These are phyloP conservation scores for Ganoderma multipileum DNA, from an alignment of 1,284 basidiomycete genomes.

Conservation along the genomic window DNA sequence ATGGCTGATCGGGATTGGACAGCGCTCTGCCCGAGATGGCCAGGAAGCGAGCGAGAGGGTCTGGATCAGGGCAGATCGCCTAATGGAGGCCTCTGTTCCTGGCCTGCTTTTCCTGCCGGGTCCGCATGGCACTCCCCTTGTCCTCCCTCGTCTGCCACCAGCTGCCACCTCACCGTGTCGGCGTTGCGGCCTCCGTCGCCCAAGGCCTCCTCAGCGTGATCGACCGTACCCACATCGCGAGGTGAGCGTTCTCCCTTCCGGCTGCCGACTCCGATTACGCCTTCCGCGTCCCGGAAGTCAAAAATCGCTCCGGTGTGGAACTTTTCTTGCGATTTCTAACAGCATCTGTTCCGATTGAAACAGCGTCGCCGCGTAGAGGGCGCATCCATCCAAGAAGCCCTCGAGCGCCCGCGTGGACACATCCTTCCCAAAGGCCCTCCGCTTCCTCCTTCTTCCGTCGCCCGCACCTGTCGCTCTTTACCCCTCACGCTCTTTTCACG, in stretches of 20 bases:
- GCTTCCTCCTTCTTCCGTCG: slow-evolving; percentile 15
- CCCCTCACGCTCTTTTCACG: slow-evolving; percentile 31
- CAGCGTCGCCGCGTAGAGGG: slow-evolving; percentile 18
- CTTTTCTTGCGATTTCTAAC: slow-evolving; percentile 17
- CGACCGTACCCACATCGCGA: not conserved
- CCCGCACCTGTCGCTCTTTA: slow-evolving; percentile 30
- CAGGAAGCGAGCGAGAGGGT: not conserved
- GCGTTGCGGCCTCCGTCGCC: not conserved
- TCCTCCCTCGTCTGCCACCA: slow-evolving; percentile 18
- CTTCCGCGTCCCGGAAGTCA: not conserved
- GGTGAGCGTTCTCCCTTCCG: not conserved
- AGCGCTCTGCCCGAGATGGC: not conserved
- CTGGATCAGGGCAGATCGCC: slow-evolving; percentile 22
- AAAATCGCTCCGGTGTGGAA: not conserved
- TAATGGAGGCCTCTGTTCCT: slow-evolving; percentile 6
- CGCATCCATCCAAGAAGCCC: slow-evolving; percentile 13
- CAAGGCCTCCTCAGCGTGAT: slow-evolving; percentile 9
- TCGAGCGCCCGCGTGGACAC: slow-evolving; percentile 18
- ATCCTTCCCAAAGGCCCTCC: slow-evolving; percentile 9
- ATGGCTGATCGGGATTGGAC: slow-evolving; percentile 9
- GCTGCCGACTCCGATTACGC: not conserved
- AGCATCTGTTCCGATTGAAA: slow-evolving; percentile 22
- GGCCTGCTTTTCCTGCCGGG: slow-evolving; percentile 16
- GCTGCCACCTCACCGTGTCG: slow-evolving; percentile 15
- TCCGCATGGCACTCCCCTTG: not conserved